Conservation (phyloP, 805 yeast genomes). For the Starmera quercuum region DNA sequence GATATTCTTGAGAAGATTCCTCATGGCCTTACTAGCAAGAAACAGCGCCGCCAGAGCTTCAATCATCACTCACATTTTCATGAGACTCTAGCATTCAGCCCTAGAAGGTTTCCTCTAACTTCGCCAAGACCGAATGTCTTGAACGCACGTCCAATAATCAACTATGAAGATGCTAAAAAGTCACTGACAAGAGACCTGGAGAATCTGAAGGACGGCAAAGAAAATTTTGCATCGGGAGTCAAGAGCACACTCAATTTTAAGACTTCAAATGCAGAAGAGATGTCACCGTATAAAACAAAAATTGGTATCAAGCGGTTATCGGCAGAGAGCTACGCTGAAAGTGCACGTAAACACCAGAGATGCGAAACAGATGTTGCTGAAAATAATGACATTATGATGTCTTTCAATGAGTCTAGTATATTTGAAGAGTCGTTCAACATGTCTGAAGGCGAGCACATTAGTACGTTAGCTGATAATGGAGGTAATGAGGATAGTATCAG, state of each 20-base stretch:
- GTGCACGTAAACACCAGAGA: slow-evolving; percentile 1
- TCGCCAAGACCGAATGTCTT: slow-evolving; percentile 23
- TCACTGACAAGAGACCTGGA: slow-evolving; percentile 8
- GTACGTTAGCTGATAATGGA: too few relatives aligned
- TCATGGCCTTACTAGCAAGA: slow-evolving; percentile 34
- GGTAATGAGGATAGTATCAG: neutral
- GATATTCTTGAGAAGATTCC: slow-evolving; percentile 27
- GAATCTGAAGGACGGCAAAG: slow-evolving; percentile 2
- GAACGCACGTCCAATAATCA: slow-evolving; percentile 15
- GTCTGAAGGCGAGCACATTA: too few relatives aligned
- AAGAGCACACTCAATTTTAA: neutral
- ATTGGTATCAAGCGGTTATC: slow-evolving; percentile 17
- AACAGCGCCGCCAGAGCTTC: slow-evolving; percentile 20
- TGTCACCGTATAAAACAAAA: slow-evolving; percentile 6
- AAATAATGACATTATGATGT: slow-evolving; percentile 2
- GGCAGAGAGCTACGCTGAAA: neutral
- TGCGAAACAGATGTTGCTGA: slow-evolving; percentile 2
- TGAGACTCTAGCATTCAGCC: neutral
- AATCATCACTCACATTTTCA: neutral
- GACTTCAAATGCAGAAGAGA: neutral
- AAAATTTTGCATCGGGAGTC: too few relatives aligned
- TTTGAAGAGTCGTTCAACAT: slow-evolving; percentile 9
- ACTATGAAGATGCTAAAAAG: slow-evolving; percentile 14
- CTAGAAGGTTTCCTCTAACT: slow-evolving; percentile 9
- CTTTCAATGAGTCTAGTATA: slow-evolving; percentile 1